Evolutionary conservation across 1,284 basidiomycete genomes (phyloP).

Genomic region (Cryptococcus hybrid): DNA sequence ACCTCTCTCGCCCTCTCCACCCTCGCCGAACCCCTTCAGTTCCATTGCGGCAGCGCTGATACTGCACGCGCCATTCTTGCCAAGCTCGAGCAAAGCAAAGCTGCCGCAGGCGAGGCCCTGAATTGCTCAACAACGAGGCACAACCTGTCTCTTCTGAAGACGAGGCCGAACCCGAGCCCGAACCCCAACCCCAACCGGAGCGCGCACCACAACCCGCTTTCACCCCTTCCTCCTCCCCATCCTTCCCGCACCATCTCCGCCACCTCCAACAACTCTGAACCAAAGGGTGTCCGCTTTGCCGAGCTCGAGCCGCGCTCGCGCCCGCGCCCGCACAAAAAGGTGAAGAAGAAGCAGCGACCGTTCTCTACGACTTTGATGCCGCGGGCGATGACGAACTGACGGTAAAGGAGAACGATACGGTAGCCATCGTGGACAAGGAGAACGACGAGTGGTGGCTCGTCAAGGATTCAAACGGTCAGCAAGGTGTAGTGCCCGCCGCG

Average conservation of each 20-base stretch:
- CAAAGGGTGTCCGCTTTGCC: slow-evolving; percentile 49
- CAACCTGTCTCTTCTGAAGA: neutral
- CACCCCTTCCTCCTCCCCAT: neutral
- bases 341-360: slow-evolving; percentile 56
- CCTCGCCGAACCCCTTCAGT: slow-evolving; percentile 64
- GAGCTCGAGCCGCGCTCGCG: slow-evolving; percentile 8
- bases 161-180: neutral
- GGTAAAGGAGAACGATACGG: slow-evolving; percentile 77
- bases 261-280: slow-evolving; percentile 15
- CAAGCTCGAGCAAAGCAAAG: slow-evolving; percentile 74
- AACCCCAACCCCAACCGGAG: too few relatives aligned
- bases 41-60: slow-evolving; percentile 78
- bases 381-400: slow-evolving; percentile 94
- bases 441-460: slow-evolving; percentile 99
- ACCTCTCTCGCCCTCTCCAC: slow-evolving; percentile 64
- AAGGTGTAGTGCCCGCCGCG: slow-evolving; percentile 95
- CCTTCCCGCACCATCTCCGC: slow-evolving; percentile 4
- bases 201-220: neutral
- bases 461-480: slow-evolving; percentile 67
- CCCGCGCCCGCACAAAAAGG: slow-evolving; percentile 23
- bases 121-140: too few relatives aligned
- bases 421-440: slow-evolving; percentile 74
- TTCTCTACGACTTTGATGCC: slow-evolving; percentile 90
- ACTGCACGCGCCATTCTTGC: slow-evolving; percentile 72
- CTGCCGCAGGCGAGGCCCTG: slow-evolving; percentile 40